Base-by-base conservation (phyloP, 768 basidiomycete genomes). In the Leucogyrophana mollusca region DNA sequence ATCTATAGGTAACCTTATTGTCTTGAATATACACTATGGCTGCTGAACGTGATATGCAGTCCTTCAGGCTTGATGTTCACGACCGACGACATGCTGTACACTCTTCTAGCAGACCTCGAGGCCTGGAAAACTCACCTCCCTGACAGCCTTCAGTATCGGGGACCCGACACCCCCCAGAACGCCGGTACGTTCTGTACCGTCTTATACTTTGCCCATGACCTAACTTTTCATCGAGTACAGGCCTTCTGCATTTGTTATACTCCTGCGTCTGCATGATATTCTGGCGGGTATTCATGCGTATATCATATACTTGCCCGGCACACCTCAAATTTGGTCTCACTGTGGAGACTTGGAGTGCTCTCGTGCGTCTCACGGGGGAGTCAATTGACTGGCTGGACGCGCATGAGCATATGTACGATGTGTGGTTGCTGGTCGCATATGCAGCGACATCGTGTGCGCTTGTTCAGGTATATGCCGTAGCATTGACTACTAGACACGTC, bases 251-350 rank as follows among this genome's bases (percentile, higher is more conserved):
- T 65, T 66, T 97, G 43, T 74, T 92, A 33, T 94, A 90, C 63
- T 80, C 88, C 23, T 92, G 90, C 59, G 84, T 97, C 35, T 86
- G 84, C 55, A 96, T 98, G 83, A 89, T 98, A 65, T 94, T 96
- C 69, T 96, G 92, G 85, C 87, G 95, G 40, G 93, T 96, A 24
- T 98, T 97, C 73, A 94, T 97, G 91, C 82, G 95, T 42, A 92
- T 97, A 67, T 93, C 90, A 47, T 98, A 96, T 70, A 78, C 83
- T 16, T 89, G 90, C 60, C 94, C 95, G 8, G 80, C 80, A 9
- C 93, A 96, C 59, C 79, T 95, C 59, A 94, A 89, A 61, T 93
- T 95, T 57, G 77, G 80, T 32, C 68, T 94, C 53, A 88, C 85
- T 2, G 77, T 93, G 21, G 85, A 86, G 57, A 79, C 83, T 52